phyloP scores from a whole-genome alignment of 345 rosid genomes.

The Citrus sinensis region DNA sequence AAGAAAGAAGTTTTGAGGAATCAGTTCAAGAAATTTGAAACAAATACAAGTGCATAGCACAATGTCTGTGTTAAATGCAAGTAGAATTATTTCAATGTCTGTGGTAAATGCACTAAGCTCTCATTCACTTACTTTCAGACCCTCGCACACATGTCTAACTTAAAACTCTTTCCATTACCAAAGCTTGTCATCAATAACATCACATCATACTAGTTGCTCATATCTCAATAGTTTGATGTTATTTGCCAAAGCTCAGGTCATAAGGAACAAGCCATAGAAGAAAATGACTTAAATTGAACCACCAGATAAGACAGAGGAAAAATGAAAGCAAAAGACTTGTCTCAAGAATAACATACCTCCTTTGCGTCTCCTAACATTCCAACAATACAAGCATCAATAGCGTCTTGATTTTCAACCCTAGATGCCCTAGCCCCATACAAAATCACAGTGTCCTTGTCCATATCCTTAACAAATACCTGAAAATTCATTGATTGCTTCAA shows the following conservation, averaged over 20 bases:
- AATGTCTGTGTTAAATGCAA: neutral
- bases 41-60: neutral
- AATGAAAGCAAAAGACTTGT: neutral
- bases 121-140: neutral
- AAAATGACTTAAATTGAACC: neutral
- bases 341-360: slow-evolving; percentile 30
- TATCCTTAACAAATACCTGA: slow-evolving; percentile 55
- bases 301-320: neutral
- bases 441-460: slow-evolving; percentile 55
- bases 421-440: slow-evolving; percentile 78
- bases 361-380: slow-evolving; percentile 57
- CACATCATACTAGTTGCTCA: neutral
- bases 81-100: neutral
- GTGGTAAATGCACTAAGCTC: neutral
- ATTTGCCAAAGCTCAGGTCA: neutral
- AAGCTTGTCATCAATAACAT: neutral
- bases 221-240: neutral
- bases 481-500: neutral
- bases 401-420: slow-evolving; percentile 81
- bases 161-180: neutral
- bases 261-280: neutral
- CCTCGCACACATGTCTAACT: neutral
- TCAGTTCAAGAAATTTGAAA: neutral
- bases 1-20: neutral
- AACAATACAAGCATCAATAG: slow-evolving; percentile 63